Percentiles rank a stretch among this genome's conserved stretches.
These are phyloP conservation scores for Chaetomiaceae sp. DNA, from an alignment of 2,329 filamentous ascomycete genomes.

Conservation along the genomic window DNA sequence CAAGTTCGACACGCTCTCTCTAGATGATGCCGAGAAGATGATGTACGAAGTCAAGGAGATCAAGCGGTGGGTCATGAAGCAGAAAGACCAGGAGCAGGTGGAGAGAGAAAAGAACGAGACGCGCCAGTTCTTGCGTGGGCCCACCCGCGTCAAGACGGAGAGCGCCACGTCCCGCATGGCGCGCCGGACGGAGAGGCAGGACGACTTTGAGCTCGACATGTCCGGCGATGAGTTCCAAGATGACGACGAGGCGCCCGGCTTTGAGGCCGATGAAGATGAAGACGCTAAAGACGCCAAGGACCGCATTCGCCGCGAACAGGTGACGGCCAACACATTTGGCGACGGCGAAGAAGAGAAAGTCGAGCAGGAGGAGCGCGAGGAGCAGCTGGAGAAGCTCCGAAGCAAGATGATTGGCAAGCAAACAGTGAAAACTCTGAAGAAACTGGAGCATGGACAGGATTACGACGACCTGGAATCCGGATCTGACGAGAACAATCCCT, in stretches of 20 bases:
- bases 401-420: slow-evolving; percentile 69
- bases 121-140: slow-evolving; percentile 46
- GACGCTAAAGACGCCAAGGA: slow-evolving; percentile 69
- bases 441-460: slow-evolving; percentile 79
- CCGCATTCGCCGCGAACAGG: slow-evolving; percentile 71
- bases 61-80: slow-evolving; percentile 74
- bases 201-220: slow-evolving; percentile 66
- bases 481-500: slow-evolving; percentile 33
- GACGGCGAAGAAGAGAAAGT: slow-evolving; percentile 65
- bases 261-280: slow-evolving; percentile 81
- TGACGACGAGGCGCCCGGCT: slow-evolving; percentile 73
- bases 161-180: slow-evolving; percentile 59
- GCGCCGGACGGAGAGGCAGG: slow-evolving; percentile 60
- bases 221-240: slow-evolving; percentile 77
- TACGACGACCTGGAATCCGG: slow-evolving; percentile 69
- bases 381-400: slow-evolving; percentile 63
- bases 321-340: slow-evolving; percentile 81
- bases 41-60: slow-evolving; percentile 76
- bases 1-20: slow-evolving; percentile 69
- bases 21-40: slow-evolving; percentile 79
- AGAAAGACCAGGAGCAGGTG: slow-evolving; percentile 54
- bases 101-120: slow-evolving; percentile 61
- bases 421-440: slow-evolving; percentile 74
- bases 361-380: slow-evolving; percentile 66
- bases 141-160: slow-evolving; percentile 63